Conservation (phyloP, 352 stramenopile species). For the Phytophthora pinifolia region DNA sequence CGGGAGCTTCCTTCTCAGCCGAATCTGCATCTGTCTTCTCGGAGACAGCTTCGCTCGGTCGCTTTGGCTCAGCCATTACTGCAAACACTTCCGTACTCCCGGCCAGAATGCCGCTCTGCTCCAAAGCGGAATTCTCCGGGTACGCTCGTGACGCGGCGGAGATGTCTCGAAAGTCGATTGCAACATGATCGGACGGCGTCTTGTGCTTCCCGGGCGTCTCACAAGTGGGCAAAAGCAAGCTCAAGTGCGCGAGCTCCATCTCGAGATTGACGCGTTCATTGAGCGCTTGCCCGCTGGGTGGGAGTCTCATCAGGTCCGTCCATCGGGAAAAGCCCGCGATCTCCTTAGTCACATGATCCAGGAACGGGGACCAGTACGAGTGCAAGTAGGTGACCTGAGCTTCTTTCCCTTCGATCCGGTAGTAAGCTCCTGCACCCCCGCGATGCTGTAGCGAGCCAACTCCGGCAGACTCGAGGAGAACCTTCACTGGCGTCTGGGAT, state of each 20-base stretch:
- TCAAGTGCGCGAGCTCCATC: conserved; percentile 37
- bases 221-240: conserved; percentile 47
- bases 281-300: conserved; percentile 22
- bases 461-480: conserved; percentile 47
- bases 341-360: conserved; percentile 56
- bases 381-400: conserved; percentile 68
- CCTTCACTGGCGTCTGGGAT: conserved; percentile 25
- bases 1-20: neutral
- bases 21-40: neutral
- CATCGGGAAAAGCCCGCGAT: conserved; percentile 70
- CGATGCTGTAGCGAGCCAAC: conserved; percentile 50
- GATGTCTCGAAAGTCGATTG: conserved; percentile 50
- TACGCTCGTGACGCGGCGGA: conserved; percentile 45
- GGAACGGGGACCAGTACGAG: conserved; percentile 43
- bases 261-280: conserved; percentile 66
- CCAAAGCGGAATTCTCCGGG: conserved; percentile 36
- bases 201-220: conserved; percentile 39
- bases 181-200: conserved; percentile 50
- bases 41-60: conserved; percentile 1
- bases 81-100: conserved; percentile 44
- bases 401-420: conserved; percentile 38
- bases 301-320: conserved; percentile 53
- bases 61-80: conserved; percentile 20
- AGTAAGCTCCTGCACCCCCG: conserved; percentile 41
- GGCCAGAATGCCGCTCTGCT: conserved; percentile 54